phyloP scores from a whole-genome alignment of 2,329 filamentous ascomycete species.

The Aspergillus costaricaensis region DNA sequence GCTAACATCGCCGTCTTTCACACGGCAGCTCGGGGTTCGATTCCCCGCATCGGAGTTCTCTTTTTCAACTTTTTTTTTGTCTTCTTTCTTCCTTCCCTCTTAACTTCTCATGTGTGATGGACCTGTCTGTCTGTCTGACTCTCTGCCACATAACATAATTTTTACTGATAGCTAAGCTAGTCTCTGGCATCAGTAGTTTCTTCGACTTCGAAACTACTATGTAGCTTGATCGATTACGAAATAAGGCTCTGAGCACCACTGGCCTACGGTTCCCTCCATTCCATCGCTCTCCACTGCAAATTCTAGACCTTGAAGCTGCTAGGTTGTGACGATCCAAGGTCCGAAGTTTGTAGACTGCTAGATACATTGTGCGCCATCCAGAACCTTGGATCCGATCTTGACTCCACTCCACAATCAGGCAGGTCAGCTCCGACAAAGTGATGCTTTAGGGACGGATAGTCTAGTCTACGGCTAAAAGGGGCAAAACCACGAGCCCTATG shows the following conservation, averaged over 20 bases:
- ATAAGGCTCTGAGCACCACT: too few relatives aligned
- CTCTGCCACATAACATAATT: too few relatives aligned
- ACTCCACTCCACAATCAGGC: not conserved
- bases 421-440: not conserved
- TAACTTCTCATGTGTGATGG: not conserved
- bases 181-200: too few relatives aligned
- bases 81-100: not conserved
- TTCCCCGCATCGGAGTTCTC: slow-evolving; percentile 33
- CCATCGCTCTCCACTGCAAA: not conserved
- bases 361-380: not conserved
- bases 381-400: not conserved
- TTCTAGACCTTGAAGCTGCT: not conserved
- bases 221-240: too few relatives aligned
- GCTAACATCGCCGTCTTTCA: slow-evolving; percentile 17
- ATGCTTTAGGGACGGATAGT: not conserved
- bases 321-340: not conserved
- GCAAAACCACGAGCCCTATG: not conserved
- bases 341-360: not conserved
- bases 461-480: not conserved
- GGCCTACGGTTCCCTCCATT: not conserved
- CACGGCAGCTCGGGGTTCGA: slow-evolving; percentile 22
- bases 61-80: not conserved
- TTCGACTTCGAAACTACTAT: too few relatives aligned
- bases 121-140: not conserved
- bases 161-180: too few relatives aligned